Evolutionary conservation across 306 rosid species (phyloP), one percentile per base, ranked within the genome.

Genomic region (Vigna nakashimae): DNA sequence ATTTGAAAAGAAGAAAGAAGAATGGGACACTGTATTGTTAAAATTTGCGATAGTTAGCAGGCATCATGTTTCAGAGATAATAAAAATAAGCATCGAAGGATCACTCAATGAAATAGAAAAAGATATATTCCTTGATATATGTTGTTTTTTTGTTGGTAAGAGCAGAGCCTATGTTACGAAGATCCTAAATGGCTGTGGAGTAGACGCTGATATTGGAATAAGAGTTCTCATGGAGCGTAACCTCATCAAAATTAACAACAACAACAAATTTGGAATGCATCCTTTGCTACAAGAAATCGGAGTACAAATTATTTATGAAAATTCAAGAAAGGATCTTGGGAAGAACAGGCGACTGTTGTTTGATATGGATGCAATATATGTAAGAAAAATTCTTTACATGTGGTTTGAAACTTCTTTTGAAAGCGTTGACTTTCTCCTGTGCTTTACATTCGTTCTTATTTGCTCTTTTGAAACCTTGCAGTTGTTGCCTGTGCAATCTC

Each of bases 71-170:
- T 0, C 0, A 28, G 0, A 3, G 4, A 3, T 2, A 32, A 3
- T 32, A 4, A 32, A 32, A 32, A 0, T 32, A 32, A 32, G 36
- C 6, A 3, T 32, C 1, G 1, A 32, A 0, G 36, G 36, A 4
- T 32, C 4, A 32, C 36, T 0, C 6, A 32, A 32, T 32, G 6
- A 32, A 32, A 32, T 32, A 5, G 36, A 32, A 32, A 63, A 38
- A 43, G 70, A 73, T 14, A 72, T 83, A 58, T 86, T 86, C 2
- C 83, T 80, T 26, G 84, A 86, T 16, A 28, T 86, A 40, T 68
- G 78, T 6, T 82, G 80, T 60, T 82, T 72, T 67, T 82, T 85
- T 36, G 46, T 79, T n/a, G 87, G 83, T 9, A 59, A 70, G 76
- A 42, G 76, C 2, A 58, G 4, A 12, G 24, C 46, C 0, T 13